These are phyloP conservation scores for Dendrobium officinale DNA, from an alignment of 106 monocot genomes.

Conservation along the genomic window DNA sequence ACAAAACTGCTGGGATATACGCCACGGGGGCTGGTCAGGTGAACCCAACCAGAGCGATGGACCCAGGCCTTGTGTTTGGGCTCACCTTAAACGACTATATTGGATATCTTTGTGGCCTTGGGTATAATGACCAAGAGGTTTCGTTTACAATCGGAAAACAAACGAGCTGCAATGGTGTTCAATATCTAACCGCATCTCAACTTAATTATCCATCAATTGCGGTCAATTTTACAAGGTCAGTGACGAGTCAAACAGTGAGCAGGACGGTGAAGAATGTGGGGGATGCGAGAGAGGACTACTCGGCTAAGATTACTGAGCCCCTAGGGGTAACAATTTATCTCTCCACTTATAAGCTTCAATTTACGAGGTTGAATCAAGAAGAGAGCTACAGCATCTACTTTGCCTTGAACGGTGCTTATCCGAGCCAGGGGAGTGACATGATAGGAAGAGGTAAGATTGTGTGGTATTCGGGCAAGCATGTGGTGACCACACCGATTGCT, in stretches of 20 bases:
- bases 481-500: constrained; percentile 2
- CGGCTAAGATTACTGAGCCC: neutral
- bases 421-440: neutral
- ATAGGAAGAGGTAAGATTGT: neutral
- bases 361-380: neutral
- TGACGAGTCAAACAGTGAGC: neutral
- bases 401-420: neutral
- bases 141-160: neutral
- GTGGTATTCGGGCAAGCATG: neutral
- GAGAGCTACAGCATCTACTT: neutral
- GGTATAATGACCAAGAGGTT: constrained; percentile 1
- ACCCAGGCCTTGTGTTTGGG: neutral
- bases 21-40: neutral
- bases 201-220: constrained; percentile 15
- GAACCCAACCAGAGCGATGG: neutral
- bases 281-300: neutral
- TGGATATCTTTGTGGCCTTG: constrained; percentile 6
- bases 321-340: neutral
- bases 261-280: constrained; percentile 1
- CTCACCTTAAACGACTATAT: constrained; percentile 1
- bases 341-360: neutral
- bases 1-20: neutral
- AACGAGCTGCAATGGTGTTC: neutral
- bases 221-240: neutral
- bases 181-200: neutral